These are phyloP conservation scores for Penicillium bialowiezense DNA, from an alignment of 495 filamentous ascomycete genomes.

Conservation along the genomic window DNA sequence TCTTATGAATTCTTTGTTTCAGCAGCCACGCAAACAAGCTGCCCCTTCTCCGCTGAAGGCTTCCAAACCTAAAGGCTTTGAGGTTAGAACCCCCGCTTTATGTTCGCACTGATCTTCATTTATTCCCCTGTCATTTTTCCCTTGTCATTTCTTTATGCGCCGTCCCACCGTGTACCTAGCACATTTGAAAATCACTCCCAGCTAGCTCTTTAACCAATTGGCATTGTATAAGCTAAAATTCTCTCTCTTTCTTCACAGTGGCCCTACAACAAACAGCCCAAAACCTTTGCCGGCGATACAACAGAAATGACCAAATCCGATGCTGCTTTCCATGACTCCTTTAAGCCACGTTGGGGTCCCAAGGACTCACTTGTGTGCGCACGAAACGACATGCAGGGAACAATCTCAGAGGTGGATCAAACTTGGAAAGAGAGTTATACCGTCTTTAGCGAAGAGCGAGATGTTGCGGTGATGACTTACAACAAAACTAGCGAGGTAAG, in stretches of 20 bases:
- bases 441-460: constrained; percentile 38
- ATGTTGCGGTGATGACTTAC: constrained; percentile 31
- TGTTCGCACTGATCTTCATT: constrained; percentile 21
- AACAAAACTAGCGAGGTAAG: constrained; percentile 25
- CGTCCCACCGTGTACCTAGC: constrained; percentile 23
- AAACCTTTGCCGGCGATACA: constrained; percentile 56
- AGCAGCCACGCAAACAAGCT: constrained; percentile 39
- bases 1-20: constrained; percentile 87
- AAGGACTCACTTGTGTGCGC: constrained; percentile 69
- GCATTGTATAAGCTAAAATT: constrained; percentile 34
- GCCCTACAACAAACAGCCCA: constrained; percentile 77
- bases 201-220: constrained; percentile 29
- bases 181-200: constrained; percentile 10
- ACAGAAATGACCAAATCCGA: constrained; percentile 57
- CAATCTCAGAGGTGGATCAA: constrained; percentile 18
- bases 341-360: constrained; percentile 78
- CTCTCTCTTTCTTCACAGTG: constrained; percentile 60
- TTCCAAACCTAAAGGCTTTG: constrained; percentile 55
- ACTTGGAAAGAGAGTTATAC: constrained; percentile 36
- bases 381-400: constrained; percentile 24
- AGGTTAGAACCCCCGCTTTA: constrained; percentile 64
- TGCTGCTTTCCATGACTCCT: constrained; percentile 56
- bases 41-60: constrained; percentile 38
- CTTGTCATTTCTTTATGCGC: constrained; percentile 10
- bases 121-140: constrained; percentile 8